A percentile compares a stretch with the other conserved stretches of the same genome.
phyloP scores from a whole-genome alignment of 2,329 filamentous ascomycete species.

The Calonectria leucothoes region DNA sequence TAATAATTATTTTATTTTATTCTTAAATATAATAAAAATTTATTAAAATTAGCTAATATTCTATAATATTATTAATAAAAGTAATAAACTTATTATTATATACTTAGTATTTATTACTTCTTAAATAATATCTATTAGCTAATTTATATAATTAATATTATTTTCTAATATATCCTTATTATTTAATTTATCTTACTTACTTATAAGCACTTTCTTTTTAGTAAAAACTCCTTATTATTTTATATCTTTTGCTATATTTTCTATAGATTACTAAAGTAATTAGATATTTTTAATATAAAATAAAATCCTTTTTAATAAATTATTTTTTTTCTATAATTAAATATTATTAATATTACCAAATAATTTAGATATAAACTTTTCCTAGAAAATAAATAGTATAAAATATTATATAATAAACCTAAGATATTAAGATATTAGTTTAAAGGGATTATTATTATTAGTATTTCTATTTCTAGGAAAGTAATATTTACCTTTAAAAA shows the following conservation, averaged over 20 bases:
- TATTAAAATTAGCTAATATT: too few relatives aligned
- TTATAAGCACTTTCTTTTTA: too few relatives aligned
- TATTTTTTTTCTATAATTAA: background rate
- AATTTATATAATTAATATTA: too few relatives aligned
- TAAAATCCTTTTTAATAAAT: background rate
- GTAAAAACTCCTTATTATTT: constrained; percentile 12
- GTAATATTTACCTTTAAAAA: background rate
- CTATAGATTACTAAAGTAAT: background rate
- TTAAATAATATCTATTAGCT: too few relatives aligned
- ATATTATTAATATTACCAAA: background rate
- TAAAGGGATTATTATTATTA: background rate
- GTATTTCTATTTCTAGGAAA: background rate
- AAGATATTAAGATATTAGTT: background rate
- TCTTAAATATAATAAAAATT: too few relatives aligned
- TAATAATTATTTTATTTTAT: too few relatives aligned
- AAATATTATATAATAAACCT: background rate
- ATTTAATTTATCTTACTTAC: too few relatives aligned
- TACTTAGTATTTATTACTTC: too few relatives aligned
- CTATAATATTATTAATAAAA: too few relatives aligned
- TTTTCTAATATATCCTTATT: background rate
- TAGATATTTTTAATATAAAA: background rate
- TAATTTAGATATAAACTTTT: background rate
- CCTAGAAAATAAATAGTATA: background rate
- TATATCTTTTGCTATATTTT: background rate
- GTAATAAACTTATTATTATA: too few relatives aligned